Evolutionary conservation across 1,284 basidiomycete genomes (phyloP).

Genomic region (Xanthoconium separans): DNA sequence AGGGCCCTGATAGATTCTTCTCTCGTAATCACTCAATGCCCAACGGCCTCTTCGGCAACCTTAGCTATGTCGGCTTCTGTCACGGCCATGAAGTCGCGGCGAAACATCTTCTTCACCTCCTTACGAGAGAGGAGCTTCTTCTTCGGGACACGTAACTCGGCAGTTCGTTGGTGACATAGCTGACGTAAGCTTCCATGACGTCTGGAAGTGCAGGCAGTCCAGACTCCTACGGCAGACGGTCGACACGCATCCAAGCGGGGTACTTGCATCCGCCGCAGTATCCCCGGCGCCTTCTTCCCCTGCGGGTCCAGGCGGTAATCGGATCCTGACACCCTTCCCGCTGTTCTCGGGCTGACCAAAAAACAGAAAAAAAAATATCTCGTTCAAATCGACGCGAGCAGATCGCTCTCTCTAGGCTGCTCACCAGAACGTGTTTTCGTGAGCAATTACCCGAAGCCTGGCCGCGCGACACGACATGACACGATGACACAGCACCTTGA

Average conservation of each 20-base stretch:
- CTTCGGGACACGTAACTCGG: slow-evolving; percentile 31
- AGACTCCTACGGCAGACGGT: slow-evolving; percentile 15
- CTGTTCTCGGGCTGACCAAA: slow-evolving; percentile 24
- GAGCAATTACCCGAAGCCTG: slow-evolving; percentile 2
- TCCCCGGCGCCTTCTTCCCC: slow-evolving; percentile 2
- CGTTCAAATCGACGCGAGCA: not conserved
- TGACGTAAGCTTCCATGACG: slow-evolving; percentile 22
- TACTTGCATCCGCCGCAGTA: slow-evolving; percentile 15
- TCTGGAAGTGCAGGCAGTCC: slow-evolving; percentile 21
- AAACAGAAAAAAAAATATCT: not conserved
- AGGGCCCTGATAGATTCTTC: slow-evolving; percentile 28
- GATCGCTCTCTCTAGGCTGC: not conserved
- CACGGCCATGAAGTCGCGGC: slow-evolving; percentile 22
- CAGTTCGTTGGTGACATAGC: slow-evolving; percentile 31
- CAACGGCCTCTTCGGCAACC: slow-evolving; percentile 34
- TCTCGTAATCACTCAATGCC: slow-evolving; percentile 41
- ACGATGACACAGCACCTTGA: slow-evolving; percentile 28
- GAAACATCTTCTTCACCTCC: slow-evolving; percentile 32
- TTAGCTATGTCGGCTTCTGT: slow-evolving; percentile 28
- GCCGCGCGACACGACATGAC: no score
- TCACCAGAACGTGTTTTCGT: slow-evolving; percentile 31
- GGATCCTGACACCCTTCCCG: slow-evolving; percentile 27
- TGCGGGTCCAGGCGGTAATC: slow-evolving; percentile 21
- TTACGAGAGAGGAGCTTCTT: slow-evolving; percentile 31
- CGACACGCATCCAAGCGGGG: not conserved